Evolutionary conservation across 2,329 filamentous ascomycete genomes (phyloP).

Genomic region (Cladophialophora chaetospira): DNA sequence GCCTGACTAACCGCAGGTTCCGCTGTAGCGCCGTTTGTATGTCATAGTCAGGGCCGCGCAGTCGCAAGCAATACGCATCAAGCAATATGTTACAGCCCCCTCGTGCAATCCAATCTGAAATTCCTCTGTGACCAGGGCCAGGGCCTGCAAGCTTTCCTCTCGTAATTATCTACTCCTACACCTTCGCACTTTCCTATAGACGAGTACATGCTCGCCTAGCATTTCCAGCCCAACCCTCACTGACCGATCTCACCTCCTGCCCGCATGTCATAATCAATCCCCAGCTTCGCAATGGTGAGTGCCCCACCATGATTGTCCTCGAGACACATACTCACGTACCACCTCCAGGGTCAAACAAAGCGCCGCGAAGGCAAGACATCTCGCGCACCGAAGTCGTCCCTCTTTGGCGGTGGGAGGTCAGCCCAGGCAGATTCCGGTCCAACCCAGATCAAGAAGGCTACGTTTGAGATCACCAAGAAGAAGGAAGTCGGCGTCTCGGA

Average conservation of each 20-base stretch:
- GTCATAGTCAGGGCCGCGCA: constrained; percentile 11
- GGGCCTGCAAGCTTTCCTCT: constrained; percentile 10
- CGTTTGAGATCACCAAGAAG: constrained; percentile 95
- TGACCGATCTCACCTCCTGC: constrained; percentile 2
- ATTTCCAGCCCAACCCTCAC: neutral
- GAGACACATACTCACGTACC: constrained; percentile 15
- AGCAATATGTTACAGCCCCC: neutral
- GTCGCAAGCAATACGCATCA: neutral
- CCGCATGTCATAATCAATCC: constrained; percentile 26
- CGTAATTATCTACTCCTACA: constrained; percentile 2
- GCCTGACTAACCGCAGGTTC: constrained; percentile 15
- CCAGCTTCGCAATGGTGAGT: constrained; percentile 22
- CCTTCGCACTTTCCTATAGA: neutral
- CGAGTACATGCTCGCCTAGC: neutral
- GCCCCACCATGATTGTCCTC: neutral
- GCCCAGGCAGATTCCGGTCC: constrained; percentile 46
- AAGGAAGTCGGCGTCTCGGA: constrained; percentile 99
- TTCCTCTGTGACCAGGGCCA: constrained; percentile 12
- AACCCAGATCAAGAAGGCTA: constrained; percentile 87
- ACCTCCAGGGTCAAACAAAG: constrained; percentile 35
- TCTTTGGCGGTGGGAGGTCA: constrained; percentile 33
- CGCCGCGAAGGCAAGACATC: constrained; percentile 35
- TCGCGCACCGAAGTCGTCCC: constrained; percentile 32
- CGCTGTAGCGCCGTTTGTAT: constrained; percentile 18
- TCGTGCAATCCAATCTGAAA: constrained; percentile 7